phyloP scores from a whole-genome alignment of 352 stramenopile genomes.

The Aphanomyces euteiches region DNA sequence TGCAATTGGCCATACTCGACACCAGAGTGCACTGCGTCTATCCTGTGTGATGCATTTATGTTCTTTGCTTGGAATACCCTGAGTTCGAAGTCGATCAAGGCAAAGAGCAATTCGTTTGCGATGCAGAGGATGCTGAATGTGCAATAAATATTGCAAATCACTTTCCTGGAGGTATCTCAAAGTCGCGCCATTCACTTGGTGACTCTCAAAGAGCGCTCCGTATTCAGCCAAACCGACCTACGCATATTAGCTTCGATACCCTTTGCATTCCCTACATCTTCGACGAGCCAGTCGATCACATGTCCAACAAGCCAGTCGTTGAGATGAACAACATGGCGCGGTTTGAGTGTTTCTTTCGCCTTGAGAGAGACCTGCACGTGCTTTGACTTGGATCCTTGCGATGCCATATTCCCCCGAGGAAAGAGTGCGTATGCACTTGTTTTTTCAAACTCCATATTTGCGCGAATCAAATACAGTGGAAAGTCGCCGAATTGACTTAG shows the following conservation, averaged over 20 bases:
- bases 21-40: slow-evolving; percentile 50
- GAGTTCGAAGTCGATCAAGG: slow-evolving; percentile 59
- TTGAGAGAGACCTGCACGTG: not conserved
- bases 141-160: slow-evolving; percentile 62
- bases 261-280: slow-evolving; percentile 32
- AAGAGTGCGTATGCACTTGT: slow-evolving; percentile 60
- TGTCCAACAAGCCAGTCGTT: slow-evolving; percentile 55
- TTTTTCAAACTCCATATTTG: slow-evolving; percentile 43
- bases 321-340: slow-evolving; percentile 30
- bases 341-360: slow-evolving; percentile 6
- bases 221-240: slow-evolving; percentile 53
- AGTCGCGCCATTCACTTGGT: slow-evolving; percentile 62
- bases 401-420: slow-evolving; percentile 33
- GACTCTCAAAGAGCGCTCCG: slow-evolving; percentile 43
- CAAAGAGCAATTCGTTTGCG: slow-evolving; percentile 49
- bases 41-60: not conserved
- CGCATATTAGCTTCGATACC: not conserved
- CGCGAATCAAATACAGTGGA: slow-evolving; percentile 62
- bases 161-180: slow-evolving; percentile 50
- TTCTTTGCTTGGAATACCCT: slow-evolving; percentile 15
- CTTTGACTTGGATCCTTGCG: not conserved
- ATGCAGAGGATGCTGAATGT: slow-evolving; percentile 57
- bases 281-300: slow-evolving; percentile 48
- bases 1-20: slow-evolving; percentile 66
- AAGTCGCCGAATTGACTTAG: slow-evolving; percentile 70